A percentile compares a stretch with the other conserved stretches of the same genome.
Conservation (phyloP, 495 filamentous ascomycete genomes). For the Penicillium odoratum region DNA sequence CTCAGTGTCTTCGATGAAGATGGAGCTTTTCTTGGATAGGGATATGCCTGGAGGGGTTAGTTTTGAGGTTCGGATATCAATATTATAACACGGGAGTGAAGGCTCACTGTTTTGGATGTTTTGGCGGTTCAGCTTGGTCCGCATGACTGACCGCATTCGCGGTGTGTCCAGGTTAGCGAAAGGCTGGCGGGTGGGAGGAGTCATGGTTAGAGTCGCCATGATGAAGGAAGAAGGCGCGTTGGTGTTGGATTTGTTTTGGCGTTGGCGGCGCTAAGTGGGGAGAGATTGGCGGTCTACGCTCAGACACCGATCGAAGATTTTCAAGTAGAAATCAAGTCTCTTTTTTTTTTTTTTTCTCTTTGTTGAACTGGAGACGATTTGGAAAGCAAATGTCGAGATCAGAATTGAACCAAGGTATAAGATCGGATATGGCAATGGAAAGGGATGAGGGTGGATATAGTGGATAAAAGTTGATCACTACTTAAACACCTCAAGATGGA, state of each 20-base stretch:
- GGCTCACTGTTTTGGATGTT: conserved; percentile 58
- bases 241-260: conserved; percentile 29
- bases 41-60: conserved; percentile 21
- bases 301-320: conserved; percentile 2
- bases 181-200: conserved; percentile 42
- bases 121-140: conserved; percentile 47
- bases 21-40: conserved; percentile 33
- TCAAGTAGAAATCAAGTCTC: background rate
- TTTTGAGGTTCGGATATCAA: conserved; percentile 4
- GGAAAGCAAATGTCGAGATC: background rate
- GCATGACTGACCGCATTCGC: conserved; percentile 45
- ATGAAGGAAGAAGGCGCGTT: conserved; percentile 13
- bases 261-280: conserved; percentile 28
- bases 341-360: background rate
- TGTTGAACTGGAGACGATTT: background rate
- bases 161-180: conserved; percentile 46
- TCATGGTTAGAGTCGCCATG: conserved; percentile 48
- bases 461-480: background rate
- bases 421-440: background rate
- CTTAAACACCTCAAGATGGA: background rate
- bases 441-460: conserved; percentile 3
- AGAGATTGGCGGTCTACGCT: conserved; percentile 20
- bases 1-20: conserved; percentile 65
- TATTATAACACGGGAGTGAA: background rate
- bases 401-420: conserved; percentile 1